Evolutionary conservation across 768 basidiomycete genomes (phyloP).

Genomic region (Boletus reticuloceps): DNA sequence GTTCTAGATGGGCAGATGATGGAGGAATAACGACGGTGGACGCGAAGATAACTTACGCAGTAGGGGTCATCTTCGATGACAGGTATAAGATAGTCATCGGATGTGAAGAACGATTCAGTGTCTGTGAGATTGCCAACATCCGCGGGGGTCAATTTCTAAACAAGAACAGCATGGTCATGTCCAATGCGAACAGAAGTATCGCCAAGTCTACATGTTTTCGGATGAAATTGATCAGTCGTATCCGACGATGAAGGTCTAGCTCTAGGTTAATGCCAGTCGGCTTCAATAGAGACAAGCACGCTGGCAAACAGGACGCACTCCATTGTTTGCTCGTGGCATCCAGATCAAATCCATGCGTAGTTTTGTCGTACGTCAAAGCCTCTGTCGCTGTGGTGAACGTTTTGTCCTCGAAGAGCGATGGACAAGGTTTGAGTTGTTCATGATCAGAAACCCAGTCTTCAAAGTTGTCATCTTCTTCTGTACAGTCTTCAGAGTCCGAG

Average conservation of each 20-base stretch:
- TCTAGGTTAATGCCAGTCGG: conserved; percentile 35
- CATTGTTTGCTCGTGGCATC: conserved; percentile 47
- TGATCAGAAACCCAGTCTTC: conserved; percentile 83
- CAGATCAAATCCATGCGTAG: conserved; percentile 61
- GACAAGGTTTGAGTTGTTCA: conserved; percentile 48
- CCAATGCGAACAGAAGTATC: not conserved
- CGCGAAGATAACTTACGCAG: conserved; percentile 61
- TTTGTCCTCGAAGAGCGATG: conserved; percentile 74
- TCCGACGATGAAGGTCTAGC: conserved; percentile 75
- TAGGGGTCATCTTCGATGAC: conserved; percentile 79
- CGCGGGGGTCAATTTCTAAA: conserved; percentile 51
- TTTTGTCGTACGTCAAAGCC: conserved; percentile 61
- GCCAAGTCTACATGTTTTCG: conserved; percentile 58
- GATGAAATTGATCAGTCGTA: conserved; percentile 86
- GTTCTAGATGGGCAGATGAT: conserved; percentile 40
- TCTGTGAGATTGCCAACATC: conserved; percentile 50
- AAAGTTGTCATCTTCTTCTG: conserved; percentile 60
- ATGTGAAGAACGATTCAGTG: conserved; percentile 58
- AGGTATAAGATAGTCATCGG: conserved; percentile 82
- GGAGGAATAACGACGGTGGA: not conserved
- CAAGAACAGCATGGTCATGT: conserved; percentile 3
- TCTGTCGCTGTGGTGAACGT: conserved; percentile 56
- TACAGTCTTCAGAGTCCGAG: conserved; percentile 24
- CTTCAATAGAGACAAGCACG: not conserved
- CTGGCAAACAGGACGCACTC: conserved; percentile 41